Base-by-base conservation (phyloP, 352 stramenopile species). In the Phytophthora nicotianae region DNA sequence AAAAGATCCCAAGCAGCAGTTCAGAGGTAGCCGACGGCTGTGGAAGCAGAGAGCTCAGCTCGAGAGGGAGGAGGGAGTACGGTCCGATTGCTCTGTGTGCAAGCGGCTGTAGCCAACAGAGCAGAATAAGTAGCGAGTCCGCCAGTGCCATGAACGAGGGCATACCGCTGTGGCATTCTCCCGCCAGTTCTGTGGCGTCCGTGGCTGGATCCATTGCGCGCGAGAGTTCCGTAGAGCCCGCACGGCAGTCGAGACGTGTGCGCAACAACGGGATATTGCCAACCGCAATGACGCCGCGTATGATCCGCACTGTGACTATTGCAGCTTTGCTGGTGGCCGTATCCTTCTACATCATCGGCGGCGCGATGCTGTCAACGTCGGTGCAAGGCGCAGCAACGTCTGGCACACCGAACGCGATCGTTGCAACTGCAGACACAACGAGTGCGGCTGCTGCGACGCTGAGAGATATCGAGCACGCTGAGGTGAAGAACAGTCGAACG, bases 141-240 rank as follows among this genome's bases (percentile, higher is more conserved):
- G 16, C 11, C 20, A 16, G 48, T 10, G 29, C 46, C 38, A 73
- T 84, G 70, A 68, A 87, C 65, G 80, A 89, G 54, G 46, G 21
- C 41, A 87, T 77, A 56, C 74, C 77, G 38, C 66, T 89, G 50
- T 73, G 70, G 47, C 73, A 62, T 49, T 65, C 64, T 33, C 47
- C 49, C 21, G 23, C 65, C 29, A 61, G 63, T 16, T 60, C 65
- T 35, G 52, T 68, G 42, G 46, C 56, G 35, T 74, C 59, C 9
- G 45, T 65, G 47, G 48, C 58, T 9, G 56, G 46, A 50, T 69
- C 65, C 9, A 47, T 40, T 43, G 58, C 46, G 16, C 55, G 56
- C 29, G 65, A 52, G 5, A 53, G 63, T 40, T 19, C 27, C 16
- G 37, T 17, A 20, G 53, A 29, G 14, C 17, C 35, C 26, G n/a